A percentile compares a stretch with the other conserved stretches of the same genome.
These are phyloP conservation scores for Castanea mollissima DNA, from an alignment of 306 rosid genomes.

Conservation along the genomic window DNA sequence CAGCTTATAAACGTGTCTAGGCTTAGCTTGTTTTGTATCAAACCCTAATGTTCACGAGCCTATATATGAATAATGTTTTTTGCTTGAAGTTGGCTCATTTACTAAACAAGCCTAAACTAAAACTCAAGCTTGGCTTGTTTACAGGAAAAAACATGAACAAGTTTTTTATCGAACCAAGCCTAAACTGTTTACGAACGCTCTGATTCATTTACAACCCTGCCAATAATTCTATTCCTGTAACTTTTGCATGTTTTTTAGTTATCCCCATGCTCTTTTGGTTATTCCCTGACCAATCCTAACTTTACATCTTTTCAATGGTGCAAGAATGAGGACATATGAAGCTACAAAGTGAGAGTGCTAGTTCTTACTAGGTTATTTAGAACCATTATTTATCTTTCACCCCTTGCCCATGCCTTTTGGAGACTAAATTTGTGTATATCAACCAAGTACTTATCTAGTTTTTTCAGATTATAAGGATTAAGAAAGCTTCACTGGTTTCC, in stretches of 20 bases:
- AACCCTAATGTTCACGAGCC: no score
- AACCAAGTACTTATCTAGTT: background rate
- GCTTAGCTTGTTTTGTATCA: no score
- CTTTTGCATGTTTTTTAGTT: no score
- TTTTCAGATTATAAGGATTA: background rate
- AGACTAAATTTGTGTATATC: background rate
- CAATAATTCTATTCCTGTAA: background rate
- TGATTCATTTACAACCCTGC: no score
- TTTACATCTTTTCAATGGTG: background rate
- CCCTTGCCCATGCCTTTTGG: background rate
- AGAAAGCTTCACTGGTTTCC: background rate
- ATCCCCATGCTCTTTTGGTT: background rate
- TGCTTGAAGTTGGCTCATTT: no score
- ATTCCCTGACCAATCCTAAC: background rate
- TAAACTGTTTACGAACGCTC: no score
- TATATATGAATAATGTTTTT: no score
- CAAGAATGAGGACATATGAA: background rate
- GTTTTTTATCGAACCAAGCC: no score
- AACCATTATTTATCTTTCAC: background rate
- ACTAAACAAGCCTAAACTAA: no score
- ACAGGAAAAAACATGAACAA: no score
- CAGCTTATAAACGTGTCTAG: no score
- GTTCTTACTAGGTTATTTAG: background rate
- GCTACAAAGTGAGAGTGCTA: background rate
- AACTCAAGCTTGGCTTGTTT: no score